Percentiles rank a stretch among this genome's conserved stretches.
phyloP scores from a whole-genome alignment of 2,329 filamentous ascomycete species.

The Xylaria arbuscula region DNA sequence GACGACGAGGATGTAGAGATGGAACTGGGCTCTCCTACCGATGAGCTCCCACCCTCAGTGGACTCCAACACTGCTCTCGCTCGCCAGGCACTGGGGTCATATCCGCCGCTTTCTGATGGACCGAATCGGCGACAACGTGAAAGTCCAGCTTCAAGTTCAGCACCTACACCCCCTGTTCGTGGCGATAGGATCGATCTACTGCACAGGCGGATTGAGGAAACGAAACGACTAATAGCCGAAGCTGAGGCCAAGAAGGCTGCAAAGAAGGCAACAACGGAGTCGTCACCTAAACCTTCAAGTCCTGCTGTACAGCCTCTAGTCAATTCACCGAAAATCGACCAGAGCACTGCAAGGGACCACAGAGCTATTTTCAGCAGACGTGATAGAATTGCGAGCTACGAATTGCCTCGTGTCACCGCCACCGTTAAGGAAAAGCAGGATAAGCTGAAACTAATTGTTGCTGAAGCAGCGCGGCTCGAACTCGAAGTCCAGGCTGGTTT shows the following conservation, averaged over 20 bases:
- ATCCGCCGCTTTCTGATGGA: slow-evolving; percentile 58
- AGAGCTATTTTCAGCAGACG: slow-evolving; percentile 42
- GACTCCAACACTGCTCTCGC: slow-evolving; percentile 46
- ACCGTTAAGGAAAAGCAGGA: slow-evolving; percentile 58
- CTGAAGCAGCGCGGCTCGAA: slow-evolving; percentile 61
- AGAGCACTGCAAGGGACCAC: slow-evolving; percentile 26
- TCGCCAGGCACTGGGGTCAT: slow-evolving; percentile 55
- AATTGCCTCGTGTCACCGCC: slow-evolving; percentile 54
- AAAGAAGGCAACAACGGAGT: slow-evolving; percentile 40
- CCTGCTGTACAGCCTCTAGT: slow-evolving; percentile 32
- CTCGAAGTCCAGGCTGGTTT: slow-evolving; percentile 56
- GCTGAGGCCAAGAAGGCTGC: slow-evolving; percentile 64
- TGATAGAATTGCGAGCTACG: slow-evolving; percentile 53
- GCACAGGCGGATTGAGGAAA: slow-evolving; percentile 66
- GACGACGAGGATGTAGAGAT: slow-evolving; percentile 77
- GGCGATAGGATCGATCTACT: slow-evolving; percentile 47
- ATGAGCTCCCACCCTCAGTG: slow-evolving; percentile 51
- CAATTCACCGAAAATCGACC: slow-evolving; percentile 33
- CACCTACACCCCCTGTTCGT: slow-evolving; percentile 51
- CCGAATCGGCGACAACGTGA: slow-evolving; percentile 54
- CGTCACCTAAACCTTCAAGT: slow-evolving; percentile 41
- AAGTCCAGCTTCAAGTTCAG: slow-evolving; percentile 53
- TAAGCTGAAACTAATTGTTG: slow-evolving; percentile 59
- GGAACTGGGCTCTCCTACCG: slow-evolving; percentile 70
- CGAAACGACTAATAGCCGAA: slow-evolving; percentile 69